Evolutionary conservation across 768 basidiomycete genomes (phyloP).

Genomic region (Boletus coccyginus): DNA sequence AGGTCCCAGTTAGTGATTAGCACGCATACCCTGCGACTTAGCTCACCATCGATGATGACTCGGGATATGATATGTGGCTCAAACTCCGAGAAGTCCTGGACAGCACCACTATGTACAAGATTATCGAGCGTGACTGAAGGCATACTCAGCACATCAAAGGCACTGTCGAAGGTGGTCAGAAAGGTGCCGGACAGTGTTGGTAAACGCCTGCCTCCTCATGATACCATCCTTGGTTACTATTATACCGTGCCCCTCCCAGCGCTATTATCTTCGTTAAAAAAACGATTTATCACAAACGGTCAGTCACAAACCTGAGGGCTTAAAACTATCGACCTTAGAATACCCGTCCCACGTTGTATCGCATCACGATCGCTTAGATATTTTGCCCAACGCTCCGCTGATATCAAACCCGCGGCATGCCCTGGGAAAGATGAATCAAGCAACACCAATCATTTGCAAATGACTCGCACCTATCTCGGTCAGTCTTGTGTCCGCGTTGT

Average conservation of each 20-base stretch:
- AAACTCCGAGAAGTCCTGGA: constrained; percentile 40
- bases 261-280: constrained; percentile 24
- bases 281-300: too few species aligned
- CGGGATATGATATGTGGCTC: constrained; percentile 55
- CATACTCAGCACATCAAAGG: constrained; percentile 68
- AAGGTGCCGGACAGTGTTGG: neutral
- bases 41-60: constrained; percentile 68
- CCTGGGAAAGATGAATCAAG: constrained; percentile 27
- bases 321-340: constrained; percentile 34
- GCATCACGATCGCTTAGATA: constrained; percentile 35
- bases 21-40: neutral
- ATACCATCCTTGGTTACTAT: constrained; percentile 41
- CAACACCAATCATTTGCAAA: neutral
- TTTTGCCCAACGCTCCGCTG: constrained; percentile 41
- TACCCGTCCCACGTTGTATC: constrained; percentile 32
- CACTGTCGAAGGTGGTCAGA: constrained; percentile 42
- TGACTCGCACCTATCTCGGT: constrained; percentile 62
- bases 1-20: neutral
- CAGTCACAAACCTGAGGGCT: constrained; percentile 39
- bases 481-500: constrained; percentile 84
- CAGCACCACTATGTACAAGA: constrained; percentile 45
- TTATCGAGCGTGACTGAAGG: constrained; percentile 45
- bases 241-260: constrained; percentile 44
- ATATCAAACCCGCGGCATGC: constrained; percentile 40
- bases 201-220: constrained; percentile 37